Evolutionary conservation across 1,284 basidiomycete genomes (phyloP).

Genomic region (Trichosporon faecale): DNA sequence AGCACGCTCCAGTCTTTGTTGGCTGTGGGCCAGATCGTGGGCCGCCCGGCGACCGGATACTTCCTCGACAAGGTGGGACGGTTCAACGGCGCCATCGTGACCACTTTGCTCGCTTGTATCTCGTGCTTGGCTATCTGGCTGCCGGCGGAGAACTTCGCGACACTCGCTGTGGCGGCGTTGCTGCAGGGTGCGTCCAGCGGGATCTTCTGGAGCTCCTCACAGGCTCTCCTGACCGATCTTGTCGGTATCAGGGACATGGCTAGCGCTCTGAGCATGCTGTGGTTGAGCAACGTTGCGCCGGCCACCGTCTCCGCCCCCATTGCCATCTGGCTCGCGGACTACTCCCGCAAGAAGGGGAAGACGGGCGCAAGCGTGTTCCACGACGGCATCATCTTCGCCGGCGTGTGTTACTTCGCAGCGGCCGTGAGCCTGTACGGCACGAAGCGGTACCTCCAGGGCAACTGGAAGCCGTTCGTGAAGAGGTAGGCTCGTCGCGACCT

Average conservation of each 20-base stretch:
- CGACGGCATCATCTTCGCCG: slow-evolving; percentile 51
- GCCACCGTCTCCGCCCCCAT: slow-evolving; percentile 51
- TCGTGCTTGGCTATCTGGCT: slow-evolving; percentile 54
- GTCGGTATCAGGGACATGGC: slow-evolving; percentile 50
- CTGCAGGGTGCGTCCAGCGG: slow-evolving; percentile 46
- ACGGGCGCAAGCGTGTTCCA: slow-evolving; percentile 44
- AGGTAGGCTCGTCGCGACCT: not conserved
- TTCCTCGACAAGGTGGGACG: slow-evolving; percentile 50
- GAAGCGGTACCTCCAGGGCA: slow-evolving; percentile 47
- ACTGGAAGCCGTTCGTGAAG: slow-evolving; percentile 38
- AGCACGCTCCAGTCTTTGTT: slow-evolving; percentile 52
- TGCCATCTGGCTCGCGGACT: slow-evolving; percentile 49
- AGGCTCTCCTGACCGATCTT: slow-evolving; percentile 24
- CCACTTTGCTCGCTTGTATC: slow-evolving; percentile 48
- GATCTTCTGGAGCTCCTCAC: slow-evolving; percentile 24
- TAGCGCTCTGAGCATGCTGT: slow-evolving; percentile 51
- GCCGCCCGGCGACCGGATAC: slow-evolving; percentile 50
- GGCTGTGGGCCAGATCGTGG: slow-evolving; percentile 53
- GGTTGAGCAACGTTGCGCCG: slow-evolving; percentile 46
- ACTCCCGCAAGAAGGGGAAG: slow-evolving; percentile 36
- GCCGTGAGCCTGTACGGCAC: slow-evolving; percentile 42
- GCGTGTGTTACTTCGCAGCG: slow-evolving; percentile 41
- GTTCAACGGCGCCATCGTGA: slow-evolving; percentile 50
- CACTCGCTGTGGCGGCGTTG: slow-evolving; percentile 51
- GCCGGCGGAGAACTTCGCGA: slow-evolving; percentile 47